phyloP scores from a whole-genome alignment of 768 basidiomycete genomes.

The Rhizopogon roseolus region DNA sequence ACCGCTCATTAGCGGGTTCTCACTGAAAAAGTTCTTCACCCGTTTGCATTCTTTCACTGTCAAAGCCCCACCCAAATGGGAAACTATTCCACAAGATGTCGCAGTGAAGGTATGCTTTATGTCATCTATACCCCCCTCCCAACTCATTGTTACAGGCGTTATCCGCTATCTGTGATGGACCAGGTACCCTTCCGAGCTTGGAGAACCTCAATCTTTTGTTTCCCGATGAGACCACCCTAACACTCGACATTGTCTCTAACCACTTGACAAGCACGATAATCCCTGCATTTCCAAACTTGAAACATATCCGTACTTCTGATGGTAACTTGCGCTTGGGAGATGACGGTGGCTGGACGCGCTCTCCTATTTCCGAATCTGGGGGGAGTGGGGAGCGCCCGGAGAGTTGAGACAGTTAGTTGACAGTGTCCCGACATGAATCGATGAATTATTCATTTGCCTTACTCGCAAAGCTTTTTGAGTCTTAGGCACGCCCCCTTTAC shows the following conservation, averaged over 20 bases:
- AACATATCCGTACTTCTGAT: not conserved
- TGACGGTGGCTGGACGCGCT: not conserved
- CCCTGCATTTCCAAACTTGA: not conserved
- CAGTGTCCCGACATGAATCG: too few species aligned
- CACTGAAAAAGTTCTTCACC: not conserved
- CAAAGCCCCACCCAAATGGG: rapidly evolving
- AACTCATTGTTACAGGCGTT: not conserved
- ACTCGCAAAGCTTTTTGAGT: too few species aligned
- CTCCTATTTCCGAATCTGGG: too few species aligned
- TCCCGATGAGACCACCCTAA: not conserved
- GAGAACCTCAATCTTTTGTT: not conserved
- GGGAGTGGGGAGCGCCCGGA: too few species aligned
- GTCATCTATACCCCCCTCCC: not conserved
- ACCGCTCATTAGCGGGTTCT: not conserved
- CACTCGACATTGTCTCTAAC: not conserved
- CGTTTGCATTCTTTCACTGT: not conserved
- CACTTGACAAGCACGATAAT: not conserved
- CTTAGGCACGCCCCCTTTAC: too few species aligned
- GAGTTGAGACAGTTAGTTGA: too few species aligned
- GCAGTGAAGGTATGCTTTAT: not conserved
- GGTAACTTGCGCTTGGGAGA: not conserved
- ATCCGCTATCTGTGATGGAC: not conserved
- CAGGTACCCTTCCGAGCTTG: not conserved
- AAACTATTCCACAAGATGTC: too few species aligned
- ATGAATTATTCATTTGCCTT: too few species aligned